phyloP scores from a whole-genome alignment of 2,329 filamentous ascomycete genomes.

The Alternaria novae-zelandiae region DNA sequence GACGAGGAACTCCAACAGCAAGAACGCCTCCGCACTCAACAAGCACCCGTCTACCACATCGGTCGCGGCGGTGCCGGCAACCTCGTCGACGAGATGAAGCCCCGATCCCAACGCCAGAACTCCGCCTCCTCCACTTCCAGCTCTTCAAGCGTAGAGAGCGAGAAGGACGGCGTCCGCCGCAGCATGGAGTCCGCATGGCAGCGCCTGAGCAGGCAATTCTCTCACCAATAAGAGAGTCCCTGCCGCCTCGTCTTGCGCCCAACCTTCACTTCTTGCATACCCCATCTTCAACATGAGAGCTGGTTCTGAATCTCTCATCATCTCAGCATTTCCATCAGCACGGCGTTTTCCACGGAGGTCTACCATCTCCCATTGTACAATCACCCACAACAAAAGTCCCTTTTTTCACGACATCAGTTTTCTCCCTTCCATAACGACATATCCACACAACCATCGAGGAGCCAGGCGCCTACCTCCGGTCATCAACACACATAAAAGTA shows the following conservation, averaged over 20 bases:
- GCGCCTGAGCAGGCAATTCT: conserved; percentile 43
- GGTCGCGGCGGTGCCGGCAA: conserved; percentile 69
- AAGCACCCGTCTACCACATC: conserved; percentile 68
- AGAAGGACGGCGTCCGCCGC: conserved; percentile 37
- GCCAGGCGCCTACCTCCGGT: conserved; percentile 34
- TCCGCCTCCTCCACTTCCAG: conserved; percentile 34
- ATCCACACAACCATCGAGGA: conserved; percentile 44
- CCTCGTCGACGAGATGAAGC: conserved; percentile 50
- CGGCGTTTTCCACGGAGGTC: conserved; percentile 13
- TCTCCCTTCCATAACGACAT: conserved; percentile 1
- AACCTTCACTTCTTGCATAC: conserved; percentile 7
- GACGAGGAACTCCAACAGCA: conserved; percentile 69
- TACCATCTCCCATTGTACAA: conserved; percentile 13
- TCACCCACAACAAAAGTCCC: conserved; percentile 22
- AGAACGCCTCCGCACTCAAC: conserved; percentile 59
- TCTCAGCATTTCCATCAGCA: conserved; percentile 17
- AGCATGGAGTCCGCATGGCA: conserved; percentile 47
- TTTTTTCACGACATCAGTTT: background rate
- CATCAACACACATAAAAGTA: conserved; percentile 8
- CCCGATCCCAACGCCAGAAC: conserved; percentile 34
- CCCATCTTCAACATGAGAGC: conserved; percentile 35
- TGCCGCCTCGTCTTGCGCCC: background rate
- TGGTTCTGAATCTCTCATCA: conserved; percentile 50
- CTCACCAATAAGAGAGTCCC: conserved; percentile 28
- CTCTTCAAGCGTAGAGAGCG: conserved; percentile 30